Evolutionary conservation across 352 stramenopile species (phyloP).

Genomic region (Globisporangium emineosum): DNA sequence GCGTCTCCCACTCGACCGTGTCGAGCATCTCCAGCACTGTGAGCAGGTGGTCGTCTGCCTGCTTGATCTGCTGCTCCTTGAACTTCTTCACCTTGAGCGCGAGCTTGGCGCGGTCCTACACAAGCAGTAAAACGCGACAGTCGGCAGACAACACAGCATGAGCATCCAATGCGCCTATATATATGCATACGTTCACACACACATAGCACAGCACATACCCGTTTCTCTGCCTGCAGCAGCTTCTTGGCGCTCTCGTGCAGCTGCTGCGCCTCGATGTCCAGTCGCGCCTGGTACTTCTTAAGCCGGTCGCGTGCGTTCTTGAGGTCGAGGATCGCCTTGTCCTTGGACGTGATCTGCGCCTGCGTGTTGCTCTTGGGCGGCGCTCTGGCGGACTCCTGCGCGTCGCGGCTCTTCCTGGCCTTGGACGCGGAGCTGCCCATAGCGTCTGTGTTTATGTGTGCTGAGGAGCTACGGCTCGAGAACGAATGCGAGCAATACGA

Average conservation of each 20-base stretch:
- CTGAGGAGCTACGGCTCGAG: background rate
- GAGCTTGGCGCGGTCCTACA: conserved; percentile 79
- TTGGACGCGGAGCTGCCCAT: conserved; percentile 44
- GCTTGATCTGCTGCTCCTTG: conserved; percentile 86
- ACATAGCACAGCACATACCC: conserved; percentile 26
- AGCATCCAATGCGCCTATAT: background rate
- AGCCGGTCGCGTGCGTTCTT: conserved; percentile 88
- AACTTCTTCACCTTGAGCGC: conserved; percentile 89
- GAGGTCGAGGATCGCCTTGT: conserved; percentile 86
- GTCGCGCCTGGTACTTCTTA: conserved; percentile 77
- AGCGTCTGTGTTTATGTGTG: background rate
- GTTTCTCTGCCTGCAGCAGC: conserved; percentile 63
- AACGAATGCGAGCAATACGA: background rate
- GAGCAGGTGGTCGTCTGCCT: conserved; percentile 83
- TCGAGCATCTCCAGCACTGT: conserved; percentile 86
- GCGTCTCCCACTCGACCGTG: conserved; percentile 86
- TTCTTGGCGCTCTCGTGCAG: conserved; percentile 78
- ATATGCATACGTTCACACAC: background rate
- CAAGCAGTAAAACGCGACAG: background rate
- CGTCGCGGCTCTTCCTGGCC: conserved; percentile 32
- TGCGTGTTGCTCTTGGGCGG: conserved; percentile 26
- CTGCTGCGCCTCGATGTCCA: conserved; percentile 79
- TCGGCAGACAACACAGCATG: conserved; percentile 3
- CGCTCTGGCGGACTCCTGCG: background rate
- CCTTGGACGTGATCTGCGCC: conserved; percentile 79